phyloP scores from a whole-genome alignment of 2,329 filamentous ascomycete genomes.

The Claviceps paspali region DNA sequence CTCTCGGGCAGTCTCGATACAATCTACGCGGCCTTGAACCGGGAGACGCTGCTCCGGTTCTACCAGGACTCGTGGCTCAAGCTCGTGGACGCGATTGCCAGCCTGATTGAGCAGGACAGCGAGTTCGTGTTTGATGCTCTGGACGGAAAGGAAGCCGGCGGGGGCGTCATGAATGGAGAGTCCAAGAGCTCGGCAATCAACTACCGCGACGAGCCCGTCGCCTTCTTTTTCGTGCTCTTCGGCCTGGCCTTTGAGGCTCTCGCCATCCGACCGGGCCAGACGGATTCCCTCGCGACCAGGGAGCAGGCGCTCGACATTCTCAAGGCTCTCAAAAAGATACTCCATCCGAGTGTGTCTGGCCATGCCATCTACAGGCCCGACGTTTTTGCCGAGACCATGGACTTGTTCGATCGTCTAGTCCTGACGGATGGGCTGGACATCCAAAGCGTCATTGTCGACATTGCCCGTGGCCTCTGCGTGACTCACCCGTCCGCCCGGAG shows the following conservation, averaged over 20 bases:
- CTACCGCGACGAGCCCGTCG: constrained; percentile 92
- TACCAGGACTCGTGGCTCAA: constrained; percentile 97
- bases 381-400: constrained; percentile 94
- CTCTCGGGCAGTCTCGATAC: constrained; percentile 78
- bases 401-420: constrained; percentile 80
- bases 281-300: constrained; percentile 44
- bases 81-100: constrained; percentile 91
- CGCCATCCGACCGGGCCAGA: constrained; percentile 52
- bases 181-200: constrained; percentile 71
- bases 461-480: constrained; percentile 77
- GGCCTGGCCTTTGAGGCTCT: constrained; percentile 93
- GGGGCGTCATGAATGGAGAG: constrained; percentile 30
- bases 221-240: constrained; percentile 97
- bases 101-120: constrained; percentile 92
- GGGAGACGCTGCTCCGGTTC: constrained; percentile 84
- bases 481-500: constrained; percentile 74
- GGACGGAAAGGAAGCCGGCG: constrained; percentile 59
- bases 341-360: constrained; percentile 86
- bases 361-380: constrained; percentile 94
- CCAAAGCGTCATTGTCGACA: constrained; percentile 85
- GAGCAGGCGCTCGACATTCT: constrained; percentile 80
- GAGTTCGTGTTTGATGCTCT: constrained; percentile 95
- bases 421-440: constrained; percentile 82
- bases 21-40: constrained; percentile 86
- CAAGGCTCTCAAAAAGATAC: constrained; percentile 81